Percentiles rank a stretch among this genome's conserved stretches.
Evolutionary conservation across 345 rosid genomes (phyloP).

Genomic region (Punica granatum): DNA sequence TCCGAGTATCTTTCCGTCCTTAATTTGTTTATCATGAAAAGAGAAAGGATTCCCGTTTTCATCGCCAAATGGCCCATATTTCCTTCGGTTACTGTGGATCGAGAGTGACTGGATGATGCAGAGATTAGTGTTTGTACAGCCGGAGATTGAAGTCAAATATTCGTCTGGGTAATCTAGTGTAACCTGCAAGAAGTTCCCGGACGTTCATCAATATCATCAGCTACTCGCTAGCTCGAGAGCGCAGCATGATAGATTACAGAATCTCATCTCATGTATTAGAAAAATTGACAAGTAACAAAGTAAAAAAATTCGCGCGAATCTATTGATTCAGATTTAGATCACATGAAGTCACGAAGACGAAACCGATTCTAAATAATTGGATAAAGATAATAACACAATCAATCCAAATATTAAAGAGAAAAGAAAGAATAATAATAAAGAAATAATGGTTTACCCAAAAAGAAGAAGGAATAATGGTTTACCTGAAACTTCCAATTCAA

Average conservation of each 20-base stretch:
- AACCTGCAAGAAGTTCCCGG: background rate
- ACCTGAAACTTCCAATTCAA: no score
- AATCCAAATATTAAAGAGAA: no score
- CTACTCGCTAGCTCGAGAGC: background rate
- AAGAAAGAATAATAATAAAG: no score
- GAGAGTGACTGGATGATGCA: background rate
- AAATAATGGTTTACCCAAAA: no score
- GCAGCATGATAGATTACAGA: background rate
- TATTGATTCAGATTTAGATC: background rate
- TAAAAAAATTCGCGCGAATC: background rate
- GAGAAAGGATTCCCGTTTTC: background rate
- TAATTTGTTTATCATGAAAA: background rate
- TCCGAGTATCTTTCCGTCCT: slow-evolving; percentile 2
- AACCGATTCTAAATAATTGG: no score
- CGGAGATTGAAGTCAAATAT: slow-evolving; percentile 8
- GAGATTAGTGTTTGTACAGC: background rate
- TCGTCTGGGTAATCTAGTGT: background rate
- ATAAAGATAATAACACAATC: no score
- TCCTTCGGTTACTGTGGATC: background rate
- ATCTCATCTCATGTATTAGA: background rate
- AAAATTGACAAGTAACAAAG: background rate
- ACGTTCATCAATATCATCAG: background rate
- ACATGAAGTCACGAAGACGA: background rate
- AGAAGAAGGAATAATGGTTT: no score
- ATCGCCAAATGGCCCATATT: background rate